Evolutionary conservation across 805 yeast species (phyloP).

Genomic region (Hanseniaspora occidentalis): DNA sequence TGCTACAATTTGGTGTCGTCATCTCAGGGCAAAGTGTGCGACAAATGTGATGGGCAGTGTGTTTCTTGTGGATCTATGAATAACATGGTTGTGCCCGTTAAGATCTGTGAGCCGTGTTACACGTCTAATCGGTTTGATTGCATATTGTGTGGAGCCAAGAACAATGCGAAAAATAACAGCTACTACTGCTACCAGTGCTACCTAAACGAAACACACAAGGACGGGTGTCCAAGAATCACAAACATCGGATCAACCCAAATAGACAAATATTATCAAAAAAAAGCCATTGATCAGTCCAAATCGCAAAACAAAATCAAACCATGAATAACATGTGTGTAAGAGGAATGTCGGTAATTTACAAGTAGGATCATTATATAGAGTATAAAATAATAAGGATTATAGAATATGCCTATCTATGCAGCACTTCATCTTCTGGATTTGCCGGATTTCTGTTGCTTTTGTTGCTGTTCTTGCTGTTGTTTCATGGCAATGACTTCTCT

Average conservation of each 20-base stretch:
- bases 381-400: no score
- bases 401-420: no score
- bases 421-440: no score
- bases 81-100: constrained; percentile 50
- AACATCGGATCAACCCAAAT: constrained; percentile 70
- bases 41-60: constrained; percentile 82
- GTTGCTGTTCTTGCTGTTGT: constrained; percentile 7
- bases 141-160: constrained; percentile 57
- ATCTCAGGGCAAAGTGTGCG: constrained; percentile 57
- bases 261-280: constrained; percentile 37
- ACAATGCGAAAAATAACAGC: constrained; percentile 50
- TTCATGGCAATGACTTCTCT: constrained; percentile 38
- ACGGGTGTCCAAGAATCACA: constrained; percentile 81
- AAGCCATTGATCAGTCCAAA: constrained; percentile 21
- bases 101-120: constrained; percentile 76
- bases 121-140: constrained; percentile 56
- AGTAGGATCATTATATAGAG: no score
- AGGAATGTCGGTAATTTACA: no score
- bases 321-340: no score
- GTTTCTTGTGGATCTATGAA: constrained; percentile 84
- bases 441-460: not conserved
- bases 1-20: constrained; percentile 83
- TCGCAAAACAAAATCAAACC: constrained; percentile 25
- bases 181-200: constrained; percentile 83
- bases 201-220: constrained; percentile 62